These are phyloP conservation scores for Coemansia sp. DNA, from an alignment of 192 early-diverging fungal species.

Conservation along the genomic window DNA sequence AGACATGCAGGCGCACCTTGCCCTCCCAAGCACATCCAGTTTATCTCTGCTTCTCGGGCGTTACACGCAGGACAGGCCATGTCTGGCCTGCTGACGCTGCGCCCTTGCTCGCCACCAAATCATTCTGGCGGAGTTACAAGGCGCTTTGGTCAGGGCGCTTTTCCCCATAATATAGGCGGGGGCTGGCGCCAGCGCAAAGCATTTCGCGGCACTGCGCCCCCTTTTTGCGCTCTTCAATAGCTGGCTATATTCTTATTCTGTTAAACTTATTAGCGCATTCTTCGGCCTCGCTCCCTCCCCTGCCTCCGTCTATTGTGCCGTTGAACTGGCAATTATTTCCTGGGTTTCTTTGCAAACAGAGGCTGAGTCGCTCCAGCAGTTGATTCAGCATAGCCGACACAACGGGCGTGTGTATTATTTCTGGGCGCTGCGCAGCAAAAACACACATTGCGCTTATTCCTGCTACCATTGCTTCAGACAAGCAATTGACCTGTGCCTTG, in stretches of 20 bases:
- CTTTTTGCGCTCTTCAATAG: background rate
- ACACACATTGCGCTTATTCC: too few species aligned
- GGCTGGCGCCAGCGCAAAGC: background rate
- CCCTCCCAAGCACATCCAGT: too few species aligned
- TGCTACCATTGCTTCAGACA: too few species aligned
- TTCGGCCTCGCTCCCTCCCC: background rate
- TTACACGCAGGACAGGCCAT: too few species aligned
- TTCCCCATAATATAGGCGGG: background rate
- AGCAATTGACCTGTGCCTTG: too few species aligned
- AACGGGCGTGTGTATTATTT: too few species aligned
- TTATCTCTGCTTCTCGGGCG: too few species aligned
- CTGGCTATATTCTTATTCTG: slow-evolving; percentile 1
- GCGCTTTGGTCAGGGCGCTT: background rate
- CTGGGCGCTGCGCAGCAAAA: too few species aligned
- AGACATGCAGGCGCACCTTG: too few species aligned
- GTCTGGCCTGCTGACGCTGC: background rate
- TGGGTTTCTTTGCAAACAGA: background rate
- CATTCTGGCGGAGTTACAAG: background rate
- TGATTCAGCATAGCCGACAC: too few species aligned
- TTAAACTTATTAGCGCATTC: background rate
- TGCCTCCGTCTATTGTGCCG: background rate
- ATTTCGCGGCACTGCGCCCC: slow-evolving; percentile 2
- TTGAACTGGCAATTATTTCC: background rate
- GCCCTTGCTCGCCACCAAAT: background rate
- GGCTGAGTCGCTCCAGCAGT: too few species aligned